These are phyloP conservation scores for Aegilops tauschii DNA, from an alignment of 176 grass and related monocot genomes.

Conservation along the genomic window DNA sequence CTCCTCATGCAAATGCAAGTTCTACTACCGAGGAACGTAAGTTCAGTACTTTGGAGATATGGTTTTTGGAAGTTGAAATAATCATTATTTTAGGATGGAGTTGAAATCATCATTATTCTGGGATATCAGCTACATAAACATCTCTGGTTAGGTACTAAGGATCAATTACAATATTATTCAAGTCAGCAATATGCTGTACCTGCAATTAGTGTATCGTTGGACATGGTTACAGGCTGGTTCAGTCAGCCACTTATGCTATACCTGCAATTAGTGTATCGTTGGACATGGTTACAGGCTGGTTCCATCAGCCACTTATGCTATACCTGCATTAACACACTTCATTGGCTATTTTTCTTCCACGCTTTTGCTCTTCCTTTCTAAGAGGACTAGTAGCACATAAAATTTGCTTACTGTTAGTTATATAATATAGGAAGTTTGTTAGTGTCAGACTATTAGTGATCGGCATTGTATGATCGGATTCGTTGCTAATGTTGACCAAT, in stretches of 20 bases:
- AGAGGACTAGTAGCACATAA: background rate
- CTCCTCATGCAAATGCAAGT: conserved; percentile 39
- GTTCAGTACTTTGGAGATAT: conserved; percentile 28
- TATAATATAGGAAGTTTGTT: conserved; percentile 9
- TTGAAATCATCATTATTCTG: background rate
- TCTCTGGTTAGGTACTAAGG: background rate
- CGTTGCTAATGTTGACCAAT: background rate
- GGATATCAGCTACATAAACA: background rate
- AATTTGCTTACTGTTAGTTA: background rate
- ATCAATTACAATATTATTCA: background rate
- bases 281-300: background rate
- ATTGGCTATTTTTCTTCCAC: background rate
- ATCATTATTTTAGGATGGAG: background rate
- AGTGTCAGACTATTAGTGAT: conserved; percentile 3
- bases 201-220: background rate
- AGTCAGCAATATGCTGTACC: background rate
- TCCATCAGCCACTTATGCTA: background rate
- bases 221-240: background rate
- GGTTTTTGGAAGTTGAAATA: background rate
- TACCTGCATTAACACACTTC: background rate
- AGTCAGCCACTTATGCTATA: background rate
- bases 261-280: background rate
- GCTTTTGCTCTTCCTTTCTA: background rate
- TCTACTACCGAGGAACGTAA: conserved; percentile 74
- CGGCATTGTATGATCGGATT: background rate